Evolutionary conservation across 1,284 basidiomycete species (phyloP), one percentile per base, ranked within the genome.

Genomic region (Malassezia slooffiae): DNA sequence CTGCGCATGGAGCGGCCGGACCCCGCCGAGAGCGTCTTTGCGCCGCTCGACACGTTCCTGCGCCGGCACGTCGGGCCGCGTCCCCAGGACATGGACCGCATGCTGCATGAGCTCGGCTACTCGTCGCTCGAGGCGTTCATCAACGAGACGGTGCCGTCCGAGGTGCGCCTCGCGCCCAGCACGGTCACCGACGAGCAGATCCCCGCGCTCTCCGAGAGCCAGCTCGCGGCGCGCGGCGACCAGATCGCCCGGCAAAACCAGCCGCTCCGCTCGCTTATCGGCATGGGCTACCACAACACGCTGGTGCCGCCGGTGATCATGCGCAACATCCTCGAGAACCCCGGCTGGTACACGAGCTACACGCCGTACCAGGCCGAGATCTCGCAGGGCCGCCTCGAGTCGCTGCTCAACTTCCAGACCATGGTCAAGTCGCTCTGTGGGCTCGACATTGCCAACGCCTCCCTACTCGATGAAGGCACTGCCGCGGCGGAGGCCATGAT

Each of bases 341-440:
- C 90, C 19, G 85, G 83, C 9, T 97, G 91, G 91, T 96, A 96
- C 72, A 96, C 90, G 3, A 87, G 85, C 38, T 96, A 96, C 71
- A 95, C 89, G 2, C 90, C 91, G 1, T 77, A 68, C 49, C 86
- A 91, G 70, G 84, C 87, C 6, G 87, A 93, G 74, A 83, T 91
- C 66, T 80, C 88, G 15, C 86, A 91, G 77, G 87, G 58, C 15
- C 88, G 91, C 50, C 77, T 97, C 43, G 91, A 97, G 71, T 95
- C 89, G 5, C 78, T 97, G 36, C 79, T 97, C 68, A 97, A 97
- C 73, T 97, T 81, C 70, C 91, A 97, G 74, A 89, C 89, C 3
- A 88, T 97, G 82, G 79, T 91, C 58, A 87, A 81, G 74, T 95
- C 89, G 27, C 75, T 97, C 61, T 95, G 91, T 9, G 78, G 82